Evolutionary conservation across 2,329 filamentous ascomycete genomes (phyloP).

Genomic region (Cladosporium sp.): DNA sequence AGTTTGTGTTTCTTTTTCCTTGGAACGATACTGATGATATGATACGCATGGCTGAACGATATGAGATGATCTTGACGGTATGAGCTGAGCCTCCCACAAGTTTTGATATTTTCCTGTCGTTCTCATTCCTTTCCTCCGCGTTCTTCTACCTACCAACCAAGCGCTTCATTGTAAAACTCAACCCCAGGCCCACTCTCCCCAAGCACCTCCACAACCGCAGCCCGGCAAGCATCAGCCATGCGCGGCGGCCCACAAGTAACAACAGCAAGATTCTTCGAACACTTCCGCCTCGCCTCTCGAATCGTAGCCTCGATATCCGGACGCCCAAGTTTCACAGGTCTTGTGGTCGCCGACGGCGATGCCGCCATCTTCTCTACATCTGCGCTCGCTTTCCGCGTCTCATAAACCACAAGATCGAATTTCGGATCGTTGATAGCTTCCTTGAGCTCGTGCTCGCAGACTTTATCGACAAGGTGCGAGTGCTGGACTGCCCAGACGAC

Average conservation of each 20-base stretch:
- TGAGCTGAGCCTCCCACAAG: too few relatives aligned
- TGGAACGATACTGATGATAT: too few relatives aligned
- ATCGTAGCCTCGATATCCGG: slow-evolving; percentile 26
- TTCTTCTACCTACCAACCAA: slow-evolving; percentile 27
- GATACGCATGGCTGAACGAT: background rate
- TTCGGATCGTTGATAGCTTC: background rate
- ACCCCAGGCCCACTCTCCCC: slow-evolving; percentile 25
- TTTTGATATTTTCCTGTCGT: too few relatives aligned
- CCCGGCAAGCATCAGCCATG: slow-evolving; percentile 25
- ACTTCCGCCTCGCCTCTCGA: slow-evolving; percentile 18
- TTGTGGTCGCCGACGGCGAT: background rate
- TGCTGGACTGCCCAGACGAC: slow-evolving; percentile 26
- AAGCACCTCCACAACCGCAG: slow-evolving; percentile 24
- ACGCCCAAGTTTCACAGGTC: slow-evolving; percentile 22
- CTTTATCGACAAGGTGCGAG: slow-evolving; percentile 21
- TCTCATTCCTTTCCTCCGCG: too few relatives aligned
- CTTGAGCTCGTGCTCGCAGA: slow-evolving; percentile 21
- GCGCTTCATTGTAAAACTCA: slow-evolving; percentile 25
- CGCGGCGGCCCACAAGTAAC: slow-evolving; percentile 25
- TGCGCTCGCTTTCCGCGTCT: background rate
- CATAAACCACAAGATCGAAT: background rate
- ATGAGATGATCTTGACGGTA: background rate
- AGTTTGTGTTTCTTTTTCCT: background rate
- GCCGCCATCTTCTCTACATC: background rate
- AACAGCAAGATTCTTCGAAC: slow-evolving; percentile 22